Conservation (phyloP, 805 yeast species). For the Metschnikowia peoriensis region DNA sequence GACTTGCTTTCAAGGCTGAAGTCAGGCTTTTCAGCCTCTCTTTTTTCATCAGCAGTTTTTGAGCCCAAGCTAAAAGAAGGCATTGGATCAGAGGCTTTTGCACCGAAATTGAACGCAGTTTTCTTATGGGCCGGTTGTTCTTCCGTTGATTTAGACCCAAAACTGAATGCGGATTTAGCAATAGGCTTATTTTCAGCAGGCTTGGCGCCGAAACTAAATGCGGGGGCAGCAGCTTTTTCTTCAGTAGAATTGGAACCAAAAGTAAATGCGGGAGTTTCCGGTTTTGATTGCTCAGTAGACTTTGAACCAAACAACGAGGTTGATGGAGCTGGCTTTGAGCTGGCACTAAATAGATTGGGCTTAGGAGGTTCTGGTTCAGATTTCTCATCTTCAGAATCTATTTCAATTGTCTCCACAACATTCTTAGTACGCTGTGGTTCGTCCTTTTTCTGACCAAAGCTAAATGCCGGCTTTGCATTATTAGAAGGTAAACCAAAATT, state of each 20-base stretch:
- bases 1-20: neutral
- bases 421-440: neutral
- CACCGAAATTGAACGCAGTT: neutral
- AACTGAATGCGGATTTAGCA: neutral
- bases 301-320: conserved; percentile 3
- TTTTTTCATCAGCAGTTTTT: neutral
- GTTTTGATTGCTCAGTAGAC: neutral
- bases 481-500: conserved; percentile 7
- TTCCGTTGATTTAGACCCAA: conserved; percentile 6
- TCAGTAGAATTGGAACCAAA: conserved; percentile 1
- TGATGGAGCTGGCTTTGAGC: neutral
- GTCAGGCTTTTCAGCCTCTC: neutral
- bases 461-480: conserved; percentile 1
- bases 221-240: neutral
- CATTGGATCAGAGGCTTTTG: neutral
- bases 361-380: neutral
- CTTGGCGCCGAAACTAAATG: conserved; percentile 7
- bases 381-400: conserved; percentile 6
- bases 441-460: conserved; percentile 1
- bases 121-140: neutral
- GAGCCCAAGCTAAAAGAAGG: conserved; percentile 5
- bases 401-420: neutral
- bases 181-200: neutral
- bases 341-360: conserved; percentile 1
- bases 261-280: conserved; percentile 1